phyloP scores from a whole-genome alignment of 371 early-diverging fungal species.

The Lichtheimia ornata region DNA sequence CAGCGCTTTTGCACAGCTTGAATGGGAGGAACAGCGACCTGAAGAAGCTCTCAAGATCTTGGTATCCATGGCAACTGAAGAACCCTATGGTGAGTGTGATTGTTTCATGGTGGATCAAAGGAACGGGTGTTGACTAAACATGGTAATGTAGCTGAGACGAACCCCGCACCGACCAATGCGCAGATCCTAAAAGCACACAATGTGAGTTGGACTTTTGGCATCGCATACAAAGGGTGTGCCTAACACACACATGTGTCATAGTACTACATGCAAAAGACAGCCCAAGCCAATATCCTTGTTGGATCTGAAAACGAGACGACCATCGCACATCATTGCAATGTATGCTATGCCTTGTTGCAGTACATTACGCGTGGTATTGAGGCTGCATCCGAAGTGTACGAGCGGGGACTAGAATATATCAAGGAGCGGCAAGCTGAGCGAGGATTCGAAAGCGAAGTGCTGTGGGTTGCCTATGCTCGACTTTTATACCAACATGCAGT shows the following conservation, averaged over 20 bases:
- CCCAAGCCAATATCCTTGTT: conserved; percentile 26
- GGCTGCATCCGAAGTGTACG: conserved; percentile 52
- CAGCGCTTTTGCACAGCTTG: conserved; percentile 59
- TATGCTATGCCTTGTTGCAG: conserved; percentile 58
- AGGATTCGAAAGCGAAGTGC: conserved; percentile 40
- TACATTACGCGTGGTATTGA: conserved; percentile 55
- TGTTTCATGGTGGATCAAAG: neutral
- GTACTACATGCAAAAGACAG: conserved; percentile 34
- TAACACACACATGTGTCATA: conserved; percentile 5
- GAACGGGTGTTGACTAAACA: neutral
- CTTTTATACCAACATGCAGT: conserved; percentile 47
- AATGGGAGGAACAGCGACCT: conserved; percentile 44
- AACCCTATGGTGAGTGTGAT: conserved; percentile 24
- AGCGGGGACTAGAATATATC: conserved; percentile 44
- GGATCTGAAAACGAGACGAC: conserved; percentile 30
- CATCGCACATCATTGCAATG: conserved; percentile 34
- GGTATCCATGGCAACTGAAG: conserved; percentile 34
- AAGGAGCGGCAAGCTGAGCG: conserved; percentile 39
- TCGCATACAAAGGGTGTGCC: neutral
- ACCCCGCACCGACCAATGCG: conserved; percentile 4
- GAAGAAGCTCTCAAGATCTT: conserved; percentile 55
- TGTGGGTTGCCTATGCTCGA: conserved; percentile 47
- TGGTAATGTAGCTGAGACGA: neutral
- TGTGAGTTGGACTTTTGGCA: neutral
- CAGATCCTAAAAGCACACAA: conserved; percentile 21